A percentile compares a stretch with the other conserved stretches of the same genome.
phyloP scores from a whole-genome alignment of 257 asterid genomes.

The Nicotiana knightiana region DNA sequence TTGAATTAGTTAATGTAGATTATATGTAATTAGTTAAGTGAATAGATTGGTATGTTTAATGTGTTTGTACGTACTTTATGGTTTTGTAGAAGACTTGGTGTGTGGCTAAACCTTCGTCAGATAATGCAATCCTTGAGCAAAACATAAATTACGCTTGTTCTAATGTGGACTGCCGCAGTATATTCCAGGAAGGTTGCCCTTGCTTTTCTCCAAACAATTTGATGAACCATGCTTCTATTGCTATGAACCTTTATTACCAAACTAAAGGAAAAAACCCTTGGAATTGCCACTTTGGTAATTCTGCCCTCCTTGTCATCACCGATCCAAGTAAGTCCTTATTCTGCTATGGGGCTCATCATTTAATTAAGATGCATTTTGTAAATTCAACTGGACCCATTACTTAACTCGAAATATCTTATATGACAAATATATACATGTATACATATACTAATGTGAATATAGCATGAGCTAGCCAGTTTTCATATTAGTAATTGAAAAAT shows the following conservation, averaged over 20 bases:
- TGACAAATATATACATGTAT: too few species aligned
- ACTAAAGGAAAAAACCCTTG: conserved; percentile 31
- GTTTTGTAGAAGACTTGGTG: conserved; percentile 50
- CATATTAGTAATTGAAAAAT: too few species aligned
- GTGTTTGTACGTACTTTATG: neutral
- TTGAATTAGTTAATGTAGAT: neutral
- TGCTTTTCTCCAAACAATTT: conserved; percentile 34
- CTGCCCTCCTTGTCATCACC: conserved; percentile 34
- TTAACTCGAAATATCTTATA: neutral
- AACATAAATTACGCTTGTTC: conserved; percentile 39
- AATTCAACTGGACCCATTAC: neutral
- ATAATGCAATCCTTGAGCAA: neutral
- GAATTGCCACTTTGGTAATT: conserved; percentile 38
- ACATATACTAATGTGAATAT: neutral
- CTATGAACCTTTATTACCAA: conserved; percentile 58
- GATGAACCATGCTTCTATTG: conserved; percentile 56
- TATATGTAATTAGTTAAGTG: neutral
- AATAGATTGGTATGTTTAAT: neutral
- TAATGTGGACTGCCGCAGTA: conserved; percentile 27
- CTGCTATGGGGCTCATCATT: neutral
- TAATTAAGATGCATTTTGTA: neutral
- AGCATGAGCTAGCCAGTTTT: too few species aligned
- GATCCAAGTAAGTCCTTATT: conserved; percentile 48
- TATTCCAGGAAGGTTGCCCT: conserved; percentile 29
- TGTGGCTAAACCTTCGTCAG: conserved; percentile 59